Conservation (phyloP, 139 green algal species). For the Coelastrella sp. region DNA sequence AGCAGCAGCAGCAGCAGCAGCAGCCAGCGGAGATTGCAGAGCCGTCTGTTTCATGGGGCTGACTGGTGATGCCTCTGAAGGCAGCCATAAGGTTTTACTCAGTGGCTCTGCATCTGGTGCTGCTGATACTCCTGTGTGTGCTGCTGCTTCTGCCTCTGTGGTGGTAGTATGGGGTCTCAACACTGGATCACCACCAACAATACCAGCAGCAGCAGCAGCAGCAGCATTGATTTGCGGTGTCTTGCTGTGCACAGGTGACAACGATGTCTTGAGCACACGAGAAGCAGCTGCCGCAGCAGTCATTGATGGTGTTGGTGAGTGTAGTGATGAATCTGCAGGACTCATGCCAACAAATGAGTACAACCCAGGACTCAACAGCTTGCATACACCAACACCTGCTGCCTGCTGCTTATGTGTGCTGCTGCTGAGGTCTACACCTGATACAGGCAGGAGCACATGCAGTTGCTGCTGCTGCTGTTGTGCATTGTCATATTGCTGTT, state of each 20-base stretch:
- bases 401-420: background rate
- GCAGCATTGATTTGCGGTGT: background rate
- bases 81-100: background rate
- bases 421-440: background rate
- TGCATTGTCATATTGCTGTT: background rate
- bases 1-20: background rate
- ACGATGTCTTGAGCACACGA: background rate
- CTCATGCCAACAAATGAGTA: background rate
- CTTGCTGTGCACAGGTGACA: background rate
- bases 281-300: background rate
- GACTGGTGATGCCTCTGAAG: background rate
- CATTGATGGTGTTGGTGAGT: background rate
- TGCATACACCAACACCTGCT: too few relatives aligned
- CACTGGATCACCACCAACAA: background rate
- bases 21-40: background rate
- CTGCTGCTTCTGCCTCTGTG: background rate
- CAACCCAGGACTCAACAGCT: background rate
- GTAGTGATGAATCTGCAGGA: background rate
- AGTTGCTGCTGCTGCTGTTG: conserved; percentile 3
- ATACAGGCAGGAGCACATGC: background rate
- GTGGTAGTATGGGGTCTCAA: background rate
- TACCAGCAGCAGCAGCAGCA: background rate
- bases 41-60: background rate
- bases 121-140: background rate
- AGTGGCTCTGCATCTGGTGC: background rate